These are phyloP conservation scores for Sequoia sempervirens DNA, from an alignment of 75 land plant species.

Conservation along the genomic window DNA sequence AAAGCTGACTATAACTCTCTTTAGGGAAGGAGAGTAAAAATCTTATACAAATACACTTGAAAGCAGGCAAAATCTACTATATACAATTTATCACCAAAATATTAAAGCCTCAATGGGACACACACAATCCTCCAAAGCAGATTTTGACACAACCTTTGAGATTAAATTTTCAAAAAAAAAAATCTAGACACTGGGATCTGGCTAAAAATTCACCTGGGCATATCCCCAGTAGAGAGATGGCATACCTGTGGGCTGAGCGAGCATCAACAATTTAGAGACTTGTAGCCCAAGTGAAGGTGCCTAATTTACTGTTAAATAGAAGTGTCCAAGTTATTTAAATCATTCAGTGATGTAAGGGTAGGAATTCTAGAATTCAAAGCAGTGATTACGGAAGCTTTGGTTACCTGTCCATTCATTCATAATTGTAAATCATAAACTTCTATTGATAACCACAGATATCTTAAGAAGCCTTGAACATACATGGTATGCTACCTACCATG, in stretches of 20 bases:
- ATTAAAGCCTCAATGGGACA: background rate
- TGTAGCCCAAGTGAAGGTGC: background rate
- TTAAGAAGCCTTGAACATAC: background rate
- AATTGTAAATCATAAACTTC: background rate
- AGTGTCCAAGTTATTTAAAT: background rate
- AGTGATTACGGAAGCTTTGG: background rate
- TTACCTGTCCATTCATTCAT: background rate
- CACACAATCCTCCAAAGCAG: background rate
- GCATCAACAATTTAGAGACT: background rate
- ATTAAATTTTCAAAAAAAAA: background rate
- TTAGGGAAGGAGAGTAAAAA: background rate
- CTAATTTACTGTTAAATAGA: background rate
- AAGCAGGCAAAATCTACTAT: background rate
- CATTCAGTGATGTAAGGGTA: background rate
- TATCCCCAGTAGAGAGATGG: too few relatives aligned
- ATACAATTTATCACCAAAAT: background rate
- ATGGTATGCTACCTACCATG: background rate
- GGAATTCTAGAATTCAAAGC: background rate
- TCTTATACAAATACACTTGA: background rate
- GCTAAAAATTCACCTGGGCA: background rate
- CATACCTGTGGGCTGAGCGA: background rate
- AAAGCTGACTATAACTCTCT: background rate
- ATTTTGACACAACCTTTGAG: background rate
- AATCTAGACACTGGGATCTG: background rate
- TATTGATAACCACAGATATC: background rate